Evolutionary conservation across 2,329 filamentous ascomycete genomes (phyloP), one percentile per base, ranked within the genome.

Genomic region (Paecilomyces variotii): DNA sequence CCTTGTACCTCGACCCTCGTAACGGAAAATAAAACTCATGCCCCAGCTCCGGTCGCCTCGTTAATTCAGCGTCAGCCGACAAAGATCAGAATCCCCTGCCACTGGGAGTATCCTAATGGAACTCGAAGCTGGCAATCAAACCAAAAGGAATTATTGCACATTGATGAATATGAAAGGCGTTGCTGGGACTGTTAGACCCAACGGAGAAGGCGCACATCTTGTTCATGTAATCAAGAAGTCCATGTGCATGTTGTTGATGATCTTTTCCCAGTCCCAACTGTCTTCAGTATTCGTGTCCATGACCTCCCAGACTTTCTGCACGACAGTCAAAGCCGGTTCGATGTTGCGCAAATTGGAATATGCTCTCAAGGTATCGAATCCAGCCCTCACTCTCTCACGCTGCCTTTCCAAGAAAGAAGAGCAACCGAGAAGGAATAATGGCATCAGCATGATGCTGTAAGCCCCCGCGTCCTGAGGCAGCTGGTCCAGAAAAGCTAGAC

Each of bases 211-310:
- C 24, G 5, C n/a, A 45, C 5, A 19, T 9, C 39, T 4, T 24
- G 1, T 19, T 77, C 70, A 86, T 61, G 83, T 85, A 61, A 84
- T 80, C 63, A 86, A 72, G 63, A 86, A 85, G 64, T 86, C 83
- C 78, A 82, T 84, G 24, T 81, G 79, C 72, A 83, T 81, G 55
- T 78, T 76, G 54, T 78, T 73, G 61, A 86, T 84, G 59, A 85
- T 82, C 60, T 74, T 80, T 70, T 86, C 84, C 83, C 83, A 86
- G 68, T 86, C 83, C 84, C 84, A 86, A 57, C 79, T 81, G 58
- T 84, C 79, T 59, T 79, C 77, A 55, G 80, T 80, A 0, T 77
- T 77, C 19, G 72, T 74, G 62, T 86, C 83, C 83, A 86, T 86
- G 57, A 83, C 73, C 59, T 79, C 75, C 84, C 84, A 87, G 24